These are phyloP conservation scores for Graphium sp. DNA, from an alignment of 2,329 filamentous ascomycete genomes.

Conservation along the genomic window DNA sequence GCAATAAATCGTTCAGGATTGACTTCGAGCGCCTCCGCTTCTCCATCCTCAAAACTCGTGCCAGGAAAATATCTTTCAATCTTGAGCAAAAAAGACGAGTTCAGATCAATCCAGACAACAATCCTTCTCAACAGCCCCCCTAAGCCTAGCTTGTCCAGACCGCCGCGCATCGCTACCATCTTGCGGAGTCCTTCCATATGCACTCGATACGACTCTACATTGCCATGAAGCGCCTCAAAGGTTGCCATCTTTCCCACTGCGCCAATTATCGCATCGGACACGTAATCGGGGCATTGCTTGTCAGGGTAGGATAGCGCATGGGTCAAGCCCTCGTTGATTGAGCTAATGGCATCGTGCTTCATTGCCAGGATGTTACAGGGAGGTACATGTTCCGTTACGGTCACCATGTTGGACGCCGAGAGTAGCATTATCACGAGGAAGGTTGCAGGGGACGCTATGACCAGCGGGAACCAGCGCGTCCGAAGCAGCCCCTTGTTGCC, in stretches of 20 bases:
- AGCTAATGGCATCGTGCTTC: conserved; percentile 22
- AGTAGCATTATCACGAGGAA: conserved; percentile 13
- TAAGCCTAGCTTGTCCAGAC: conserved; percentile 21
- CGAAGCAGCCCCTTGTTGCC: conserved; percentile 11
- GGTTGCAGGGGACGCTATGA: conserved; percentile 8
- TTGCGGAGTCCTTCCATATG: conserved; percentile 27
- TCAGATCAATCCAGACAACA: conserved; percentile 29
- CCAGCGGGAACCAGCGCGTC: conserved; percentile 12
- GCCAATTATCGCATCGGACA: conserved; percentile 24
- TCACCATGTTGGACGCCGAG: conserved; percentile 11
- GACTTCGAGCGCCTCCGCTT: conserved; percentile 9
- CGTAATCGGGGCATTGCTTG: too few species aligned
- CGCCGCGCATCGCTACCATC: conserved; percentile 25
- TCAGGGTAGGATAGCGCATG: too few species aligned
- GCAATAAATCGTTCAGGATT: conserved; percentile 17
- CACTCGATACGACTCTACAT: conserved; percentile 19
- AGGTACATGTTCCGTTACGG: conserved; percentile 5
- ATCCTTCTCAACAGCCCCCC: conserved; percentile 26
- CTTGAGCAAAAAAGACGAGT: conserved; percentile 18
- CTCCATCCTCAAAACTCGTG: conserved; percentile 10
- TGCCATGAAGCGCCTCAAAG: conserved; percentile 32
- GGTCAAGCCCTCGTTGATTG: conserved; percentile 22
- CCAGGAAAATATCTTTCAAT: conserved; percentile 14
- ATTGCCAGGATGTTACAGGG: conserved; percentile 19
- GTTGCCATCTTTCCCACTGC: conserved; percentile 33